Evolutionary conservation across 805 yeast species (phyloP).

Genomic region (Lipomyces yamanashiensis): DNA sequence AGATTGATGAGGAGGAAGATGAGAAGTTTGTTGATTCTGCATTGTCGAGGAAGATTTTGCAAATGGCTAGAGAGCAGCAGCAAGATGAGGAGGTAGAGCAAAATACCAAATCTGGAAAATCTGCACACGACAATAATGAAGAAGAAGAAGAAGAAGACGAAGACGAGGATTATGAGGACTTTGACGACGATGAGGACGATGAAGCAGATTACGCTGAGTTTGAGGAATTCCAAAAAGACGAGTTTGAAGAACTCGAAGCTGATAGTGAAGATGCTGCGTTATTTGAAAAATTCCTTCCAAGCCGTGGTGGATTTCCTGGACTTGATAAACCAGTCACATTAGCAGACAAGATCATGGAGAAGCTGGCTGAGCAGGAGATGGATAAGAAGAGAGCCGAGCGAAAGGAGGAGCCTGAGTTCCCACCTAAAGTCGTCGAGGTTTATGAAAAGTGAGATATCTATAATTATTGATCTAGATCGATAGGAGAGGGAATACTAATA

Average conservation of each 20-base stretch:
- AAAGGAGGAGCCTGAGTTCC: constrained; percentile 52
- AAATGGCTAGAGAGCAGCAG: constrained; percentile 90
- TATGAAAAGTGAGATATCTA: constrained; percentile 59
- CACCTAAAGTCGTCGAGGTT: constrained; percentile 95
- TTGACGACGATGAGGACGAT: constrained; percentile 54
- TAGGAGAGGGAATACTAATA: constrained; percentile 2
- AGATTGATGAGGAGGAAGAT: constrained; percentile 51
- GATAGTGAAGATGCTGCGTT: constrained; percentile 65
- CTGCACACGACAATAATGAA: constrained; percentile 40
- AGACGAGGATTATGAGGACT: constrained; percentile 48
- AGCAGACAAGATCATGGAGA: constrained; percentile 93
- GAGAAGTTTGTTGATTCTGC: constrained; percentile 78
- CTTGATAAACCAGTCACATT: constrained; percentile 45
- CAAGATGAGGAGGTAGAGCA: constrained; percentile 86
- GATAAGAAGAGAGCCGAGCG: constrained; percentile 37
- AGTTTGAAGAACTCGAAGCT: constrained; percentile 26
- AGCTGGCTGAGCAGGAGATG: constrained; percentile 73
- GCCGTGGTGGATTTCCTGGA: constrained; percentile 31
- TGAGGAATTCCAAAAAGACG: constrained; percentile 61
- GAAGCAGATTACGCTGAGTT: constrained; percentile 56
- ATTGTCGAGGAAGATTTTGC: constrained; percentile 81
- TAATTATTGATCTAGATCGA: background rate
- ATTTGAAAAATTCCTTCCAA: constrained; percentile 67
- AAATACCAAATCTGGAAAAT: constrained; percentile 48
- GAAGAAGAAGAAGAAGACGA: constrained; percentile 59